Evolutionary conservation across 441 rosid species (phyloP).

Genomic region (Brassica balearica): DNA sequence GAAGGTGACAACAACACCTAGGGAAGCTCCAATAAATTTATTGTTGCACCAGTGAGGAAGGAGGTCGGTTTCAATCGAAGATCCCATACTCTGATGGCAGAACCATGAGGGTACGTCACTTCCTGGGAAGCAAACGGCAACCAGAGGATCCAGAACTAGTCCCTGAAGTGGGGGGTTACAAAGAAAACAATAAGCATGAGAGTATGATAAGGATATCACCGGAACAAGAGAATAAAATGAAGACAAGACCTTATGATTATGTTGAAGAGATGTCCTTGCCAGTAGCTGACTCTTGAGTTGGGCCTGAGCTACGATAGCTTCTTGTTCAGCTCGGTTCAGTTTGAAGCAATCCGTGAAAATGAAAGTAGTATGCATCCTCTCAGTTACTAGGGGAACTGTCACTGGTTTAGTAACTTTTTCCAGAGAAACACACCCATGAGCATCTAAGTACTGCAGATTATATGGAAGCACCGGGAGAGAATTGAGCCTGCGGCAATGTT

Average conservation of each 20-base stretch:
- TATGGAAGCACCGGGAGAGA: slow-evolving; percentile 33
- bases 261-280: slow-evolving; percentile 28
- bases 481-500: slow-evolving; percentile 14
- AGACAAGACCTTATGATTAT: slow-evolving; percentile 26
- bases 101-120: slow-evolving; percentile 32
- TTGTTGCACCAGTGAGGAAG: slow-evolving; percentile 28
- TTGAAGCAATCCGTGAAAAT: slow-evolving; percentile 30
- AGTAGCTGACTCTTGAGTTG: slow-evolving; percentile 38
- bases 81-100: slow-evolving; percentile 28
- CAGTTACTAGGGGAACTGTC: slow-evolving; percentile 5
- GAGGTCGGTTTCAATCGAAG: slow-evolving; percentile 19
- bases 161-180: slow-evolving; percentile 23
- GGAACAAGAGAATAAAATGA: background rate
- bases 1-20: slow-evolving; percentile 24
- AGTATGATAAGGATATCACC: background rate
- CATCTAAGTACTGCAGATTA: slow-evolving; percentile 14
- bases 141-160: slow-evolving; percentile 29
- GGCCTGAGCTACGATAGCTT: slow-evolving; percentile 25
- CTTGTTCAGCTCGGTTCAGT: slow-evolving; percentile 21
- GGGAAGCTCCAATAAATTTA: slow-evolving; percentile 33
- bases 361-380: slow-evolving; percentile 13
- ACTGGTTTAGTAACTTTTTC: slow-evolving; percentile 16
- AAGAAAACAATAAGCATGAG: slow-evolving; percentile 15
- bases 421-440: slow-evolving; percentile 31
- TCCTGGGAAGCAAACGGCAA: slow-evolving; percentile 30